Conservation (phyloP, 495 filamentous ascomycete species). For the Aspergillus heteromorphus region DNA sequence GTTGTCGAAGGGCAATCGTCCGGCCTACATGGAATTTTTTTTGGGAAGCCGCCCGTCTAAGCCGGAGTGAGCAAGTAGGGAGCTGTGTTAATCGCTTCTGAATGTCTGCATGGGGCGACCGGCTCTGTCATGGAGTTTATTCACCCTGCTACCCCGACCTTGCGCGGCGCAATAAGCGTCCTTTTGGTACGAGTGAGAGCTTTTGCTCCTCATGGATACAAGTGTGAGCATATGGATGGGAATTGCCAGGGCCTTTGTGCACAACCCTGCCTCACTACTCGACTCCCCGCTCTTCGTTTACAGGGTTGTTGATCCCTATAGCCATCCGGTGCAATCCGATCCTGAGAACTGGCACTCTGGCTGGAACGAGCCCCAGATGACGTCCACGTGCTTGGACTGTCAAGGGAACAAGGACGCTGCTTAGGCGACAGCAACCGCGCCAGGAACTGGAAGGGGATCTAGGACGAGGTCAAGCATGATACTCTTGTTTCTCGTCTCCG, state of each 20-base stretch:
- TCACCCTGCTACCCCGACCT: neutral
- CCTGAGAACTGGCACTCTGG: neutral
- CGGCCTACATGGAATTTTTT: conserved; percentile 68
- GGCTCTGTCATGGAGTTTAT: neutral
- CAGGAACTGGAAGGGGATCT: neutral
- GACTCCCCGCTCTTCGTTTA: neutral
- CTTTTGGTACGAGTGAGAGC: neutral
- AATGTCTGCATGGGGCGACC: neutral
- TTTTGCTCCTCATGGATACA: neutral
- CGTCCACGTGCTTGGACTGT: neutral
- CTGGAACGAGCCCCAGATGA: neutral
- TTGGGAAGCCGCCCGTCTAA: conserved; percentile 33
- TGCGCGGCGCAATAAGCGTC: neutral
- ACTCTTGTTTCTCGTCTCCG: neutral
- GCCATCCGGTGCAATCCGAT: neutral
- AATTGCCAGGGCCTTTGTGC: neutral
- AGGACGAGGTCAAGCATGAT: neutral
- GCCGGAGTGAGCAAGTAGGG: conserved; percentile 6
- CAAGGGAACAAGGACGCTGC: neutral
- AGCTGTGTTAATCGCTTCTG: neutral
- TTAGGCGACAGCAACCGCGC: neutral
- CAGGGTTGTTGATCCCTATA: neutral
- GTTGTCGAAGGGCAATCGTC: conserved; percentile 58
- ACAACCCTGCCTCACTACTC: neutral
- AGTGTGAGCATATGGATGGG: neutral